Base-by-base conservation (phyloP, 1,139 yeast genomes). In the Sugiyamaella paludigena region DNA sequence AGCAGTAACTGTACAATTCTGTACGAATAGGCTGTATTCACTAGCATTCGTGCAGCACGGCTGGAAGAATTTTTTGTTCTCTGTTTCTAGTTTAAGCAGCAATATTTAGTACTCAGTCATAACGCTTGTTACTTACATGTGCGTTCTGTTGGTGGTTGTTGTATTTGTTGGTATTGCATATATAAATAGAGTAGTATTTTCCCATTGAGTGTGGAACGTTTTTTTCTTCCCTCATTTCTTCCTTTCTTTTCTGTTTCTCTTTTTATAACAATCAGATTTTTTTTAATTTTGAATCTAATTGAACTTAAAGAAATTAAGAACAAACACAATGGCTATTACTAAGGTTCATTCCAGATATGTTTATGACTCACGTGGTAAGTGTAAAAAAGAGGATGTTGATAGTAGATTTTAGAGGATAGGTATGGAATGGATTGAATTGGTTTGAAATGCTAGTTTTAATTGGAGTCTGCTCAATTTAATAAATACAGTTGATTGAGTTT, bases 341-440 rank as follows among this genome's bases (percentile, higher is more conserved):
- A 87, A 88, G 76, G 76, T 87, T 65, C 81, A 78, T 75, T 87
- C 96, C 65, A 87, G 96, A 78, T 83, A 82, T 78, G 94, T 89
- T 74, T 89, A 89, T 83, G 97, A 89, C 77, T 88, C 96, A 63
- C 87, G 97, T 78, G 96, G 96, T 76, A 57, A 36, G 68, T 62
- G 27, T 12, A 19, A 19, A 13, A 15, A 3, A 19, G n/a, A n/a
- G n/a, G n/a, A n/a, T n/a, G n/a, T n/a, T n/a, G n/a, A n/a, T n/a
- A n/a, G n/a, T n/a, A n/a, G n/a, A n/a, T n/a, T n/a, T n/a, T n/a
- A n/a, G n/a, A n/a, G n/a, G n/a, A n/a, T n/a, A n/a, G n/a, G n/a
- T n/a, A n/a, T 30, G 26, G 42, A 16, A 11, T 35, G 26, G 11
- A 5, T 19, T 19, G 24, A 19, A 5, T 19, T 19, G 24, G 5